Conservation (phyloP, 2,329 filamentous ascomycete species). For the Colletotrichum sansevieriae region DNA sequence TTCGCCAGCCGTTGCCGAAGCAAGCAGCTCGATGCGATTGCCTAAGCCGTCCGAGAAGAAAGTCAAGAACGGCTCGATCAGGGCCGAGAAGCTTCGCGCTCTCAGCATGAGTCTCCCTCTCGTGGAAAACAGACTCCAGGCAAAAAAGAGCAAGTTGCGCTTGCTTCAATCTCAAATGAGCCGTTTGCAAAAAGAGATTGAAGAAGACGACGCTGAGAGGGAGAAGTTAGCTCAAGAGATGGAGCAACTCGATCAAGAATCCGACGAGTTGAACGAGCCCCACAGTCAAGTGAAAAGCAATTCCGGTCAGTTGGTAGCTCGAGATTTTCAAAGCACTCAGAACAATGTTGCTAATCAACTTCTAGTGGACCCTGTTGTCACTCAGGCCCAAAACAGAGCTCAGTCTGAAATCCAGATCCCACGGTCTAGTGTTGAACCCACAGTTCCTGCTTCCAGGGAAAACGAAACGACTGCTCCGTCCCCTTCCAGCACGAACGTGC, state of each 20-base stretch:
- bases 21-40: conserved; percentile 44
- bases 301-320: conserved; percentile 23
- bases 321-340: not conserved
- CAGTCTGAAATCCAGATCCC: conserved; percentile 17
- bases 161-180: conserved; percentile 61
- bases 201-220: conserved; percentile 53
- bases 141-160: conserved; percentile 62
- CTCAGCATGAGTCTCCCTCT: conserved; percentile 55
- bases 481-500: not conserved
- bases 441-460: not conserved
- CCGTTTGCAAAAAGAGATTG: conserved; percentile 63
- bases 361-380: conserved; percentile 30
- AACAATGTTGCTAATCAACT: not conserved
- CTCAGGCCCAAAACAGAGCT: not conserved
- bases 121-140: conserved; percentile 54
- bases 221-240: conserved; percentile 50
- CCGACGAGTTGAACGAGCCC: conserved; percentile 25
- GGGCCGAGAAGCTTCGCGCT: conserved; percentile 50
- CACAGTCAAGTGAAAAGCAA: conserved; percentile 35
- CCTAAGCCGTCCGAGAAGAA: conserved; percentile 45
- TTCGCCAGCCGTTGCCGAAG: conserved; percentile 45
- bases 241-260: conserved; percentile 36
- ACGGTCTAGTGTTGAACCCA: not conserved
- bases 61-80: conserved; percentile 27
- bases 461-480: not conserved